Conservation (phyloP, 2,329 filamentous ascomycete genomes). For the Alternaria conjuncta region DNA sequence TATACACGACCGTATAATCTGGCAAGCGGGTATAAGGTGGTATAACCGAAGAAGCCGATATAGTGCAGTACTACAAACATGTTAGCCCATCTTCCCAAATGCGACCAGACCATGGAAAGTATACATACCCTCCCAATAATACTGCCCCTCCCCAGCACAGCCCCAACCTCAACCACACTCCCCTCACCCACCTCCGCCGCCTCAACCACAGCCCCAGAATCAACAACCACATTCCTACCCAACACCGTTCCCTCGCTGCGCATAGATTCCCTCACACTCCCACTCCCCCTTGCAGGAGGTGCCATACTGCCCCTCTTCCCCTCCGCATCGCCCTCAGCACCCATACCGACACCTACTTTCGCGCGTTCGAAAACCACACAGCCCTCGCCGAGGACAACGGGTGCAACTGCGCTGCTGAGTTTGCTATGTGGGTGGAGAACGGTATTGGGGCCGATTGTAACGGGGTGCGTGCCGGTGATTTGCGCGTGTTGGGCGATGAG, state of each 20-base stretch:
- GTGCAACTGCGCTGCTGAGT: constrained; percentile 51
- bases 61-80: constrained; percentile 51
- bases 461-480: constrained; percentile 73
- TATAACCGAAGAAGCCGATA: constrained; percentile 48
- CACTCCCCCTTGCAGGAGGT: constrained; percentile 13
- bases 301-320: constrained; percentile 21
- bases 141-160: constrained; percentile 41
- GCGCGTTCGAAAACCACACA: constrained; percentile 79
- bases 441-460: constrained; percentile 77
- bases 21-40: constrained; percentile 47
- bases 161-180: constrained; percentile 42
- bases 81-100: not conserved
- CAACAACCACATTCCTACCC: constrained; percentile 53
- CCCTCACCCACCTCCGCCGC: constrained; percentile 48
- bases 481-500: constrained; percentile 57
- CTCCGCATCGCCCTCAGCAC: constrained; percentile 23
- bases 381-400: constrained; percentile 52
- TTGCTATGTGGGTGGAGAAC: constrained; percentile 84
- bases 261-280: constrained; percentile 16
- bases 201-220: constrained; percentile 52
- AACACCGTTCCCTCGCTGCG: constrained; percentile 45
- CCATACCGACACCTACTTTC: constrained; percentile 47
- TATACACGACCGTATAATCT: constrained; percentile 56
- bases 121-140: constrained; percentile 51
- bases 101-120: not conserved